Conservation (phyloP, 163 green algal genomes). For the Trebouxia gelatinosa region DNA sequence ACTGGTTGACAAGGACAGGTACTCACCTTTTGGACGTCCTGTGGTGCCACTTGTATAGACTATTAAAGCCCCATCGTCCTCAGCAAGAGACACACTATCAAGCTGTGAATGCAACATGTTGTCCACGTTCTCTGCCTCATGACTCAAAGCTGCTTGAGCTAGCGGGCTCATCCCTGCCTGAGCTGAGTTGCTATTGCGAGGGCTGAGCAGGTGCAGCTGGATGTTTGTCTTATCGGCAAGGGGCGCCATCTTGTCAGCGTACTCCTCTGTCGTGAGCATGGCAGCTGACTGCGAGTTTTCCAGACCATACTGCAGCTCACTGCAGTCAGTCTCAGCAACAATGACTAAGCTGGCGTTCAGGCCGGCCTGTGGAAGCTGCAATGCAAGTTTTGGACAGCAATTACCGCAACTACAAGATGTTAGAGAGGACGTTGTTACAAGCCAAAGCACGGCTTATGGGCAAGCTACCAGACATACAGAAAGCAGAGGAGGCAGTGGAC, state of each 20-base stretch:
- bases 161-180: not conserved
- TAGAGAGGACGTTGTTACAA: conserved; percentile 74
- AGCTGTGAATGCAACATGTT: not conserved
- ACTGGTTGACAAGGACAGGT: too few relatives aligned
- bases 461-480: conserved; percentile 84
- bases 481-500: conserved; percentile 74
- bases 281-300: conserved; percentile 45
- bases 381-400: conserved; percentile 67
- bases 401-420: conserved; percentile 66
- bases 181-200: too few relatives aligned
- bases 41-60: conserved; percentile 98
- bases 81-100: not conserved
- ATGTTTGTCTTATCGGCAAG: conserved; percentile 30
- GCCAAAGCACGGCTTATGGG: conserved; percentile 56
- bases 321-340: not conserved
- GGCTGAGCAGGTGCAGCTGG: conserved; percentile 4
- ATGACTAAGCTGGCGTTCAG: conserved; percentile 29
- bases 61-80: conserved; percentile 75
- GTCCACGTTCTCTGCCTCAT: not conserved
- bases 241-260: conserved; percentile 31
- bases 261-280: conserved; percentile 37
- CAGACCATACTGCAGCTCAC: conserved; percentile 79
- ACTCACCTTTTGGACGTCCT: conserved; percentile 93
- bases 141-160: not conserved
- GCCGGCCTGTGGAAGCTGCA: conserved; percentile 55